A percentile compares a stretch with the other conserved stretches of the same genome.
phyloP scores from a whole-genome alignment of 208 protist species.

The Crithidia mellificae region DNA sequence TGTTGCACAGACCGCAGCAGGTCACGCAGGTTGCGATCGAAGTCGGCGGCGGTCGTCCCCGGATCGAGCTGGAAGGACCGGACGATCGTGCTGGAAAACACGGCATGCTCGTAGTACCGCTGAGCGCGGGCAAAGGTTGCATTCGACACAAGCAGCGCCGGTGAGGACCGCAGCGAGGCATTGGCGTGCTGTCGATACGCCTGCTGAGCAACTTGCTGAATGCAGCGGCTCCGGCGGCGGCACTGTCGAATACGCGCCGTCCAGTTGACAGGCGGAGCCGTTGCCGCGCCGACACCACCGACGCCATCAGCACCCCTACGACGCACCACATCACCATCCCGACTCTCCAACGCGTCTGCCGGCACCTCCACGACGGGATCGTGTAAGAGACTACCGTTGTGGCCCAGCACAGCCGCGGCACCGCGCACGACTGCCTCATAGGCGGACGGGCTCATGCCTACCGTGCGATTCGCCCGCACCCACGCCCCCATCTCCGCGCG shows the following conservation, averaged over 20 bases:
- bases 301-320: not conserved
- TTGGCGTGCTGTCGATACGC: conserved; percentile 33
- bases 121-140: conserved; percentile 28
- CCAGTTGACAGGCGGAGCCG: conserved; percentile 2
- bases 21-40: conserved; percentile 14
- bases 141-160: conserved; percentile 37
- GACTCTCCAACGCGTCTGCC: too few relatives aligned
- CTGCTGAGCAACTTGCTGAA: conserved; percentile 11
- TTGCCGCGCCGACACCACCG: not conserved
- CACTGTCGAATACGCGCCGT: not conserved
- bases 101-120: conserved; percentile 25
- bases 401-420: conserved; percentile 14
- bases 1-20: conserved; percentile 31
- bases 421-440: conserved; percentile 30
- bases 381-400: conserved; percentile 5
- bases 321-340: too few relatives aligned
- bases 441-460: conserved; percentile 35
- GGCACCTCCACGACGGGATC: conserved; percentile 1
- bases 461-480: conserved; percentile 24
- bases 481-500: conserved; percentile 31
- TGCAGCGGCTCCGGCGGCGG: conserved; percentile 5
- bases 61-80: conserved; percentile 32
- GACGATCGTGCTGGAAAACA: conserved; percentile 35
- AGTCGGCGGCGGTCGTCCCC: not conserved
- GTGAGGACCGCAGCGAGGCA: conserved; percentile 20